phyloP scores from a whole-genome alignment of 768 basidiomycete species.

The Rhizopogon salebrosus region DNA sequence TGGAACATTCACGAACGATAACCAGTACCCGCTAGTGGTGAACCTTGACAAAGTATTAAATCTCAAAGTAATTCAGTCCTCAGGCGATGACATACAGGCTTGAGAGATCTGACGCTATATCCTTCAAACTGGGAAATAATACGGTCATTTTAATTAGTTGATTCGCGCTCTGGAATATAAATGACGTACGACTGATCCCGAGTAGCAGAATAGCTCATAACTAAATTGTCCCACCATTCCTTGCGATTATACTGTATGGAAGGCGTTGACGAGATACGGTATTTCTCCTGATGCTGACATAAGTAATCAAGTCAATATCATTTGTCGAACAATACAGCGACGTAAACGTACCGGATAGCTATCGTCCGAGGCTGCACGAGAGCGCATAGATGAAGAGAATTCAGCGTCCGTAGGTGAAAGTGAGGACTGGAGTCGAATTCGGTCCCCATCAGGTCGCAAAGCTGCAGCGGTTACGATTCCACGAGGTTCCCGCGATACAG shows the following conservation, averaged over 20 bases:
- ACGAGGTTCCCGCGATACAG: constrained; percentile 16
- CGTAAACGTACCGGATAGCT: constrained; percentile 19
- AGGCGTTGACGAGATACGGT: constrained; percentile 23
- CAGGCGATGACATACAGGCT: constrained; percentile 38
- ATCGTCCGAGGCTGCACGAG: constrained; percentile 24
- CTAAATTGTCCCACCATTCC: constrained; percentile 46
- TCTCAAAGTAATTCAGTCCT: background rate
- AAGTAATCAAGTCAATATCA: background rate
- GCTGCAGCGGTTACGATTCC: constrained; percentile 17
- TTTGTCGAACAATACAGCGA: background rate
- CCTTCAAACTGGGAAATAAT: constrained; percentile 34
- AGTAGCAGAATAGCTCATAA: constrained; percentile 35
- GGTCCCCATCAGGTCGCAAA: constrained; percentile 21
- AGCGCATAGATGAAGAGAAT: constrained; percentile 21
- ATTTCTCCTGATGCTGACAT: constrained; percentile 19
- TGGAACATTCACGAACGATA: constrained; percentile 62
- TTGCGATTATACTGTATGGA: constrained; percentile 29
- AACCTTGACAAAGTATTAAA: constrained; percentile 40
- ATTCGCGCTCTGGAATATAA: background rate
- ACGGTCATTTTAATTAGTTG: constrained; percentile 1
- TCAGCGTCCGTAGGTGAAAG: constrained; percentile 28
- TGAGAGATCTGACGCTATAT: constrained; percentile 45
- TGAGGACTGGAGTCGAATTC: constrained; percentile 23
- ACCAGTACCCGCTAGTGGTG: constrained; percentile 55
- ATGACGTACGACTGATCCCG: constrained; percentile 38